Conservation (phyloP, 768 basidiomycete genomes). For the Lactarius vividus region DNA sequence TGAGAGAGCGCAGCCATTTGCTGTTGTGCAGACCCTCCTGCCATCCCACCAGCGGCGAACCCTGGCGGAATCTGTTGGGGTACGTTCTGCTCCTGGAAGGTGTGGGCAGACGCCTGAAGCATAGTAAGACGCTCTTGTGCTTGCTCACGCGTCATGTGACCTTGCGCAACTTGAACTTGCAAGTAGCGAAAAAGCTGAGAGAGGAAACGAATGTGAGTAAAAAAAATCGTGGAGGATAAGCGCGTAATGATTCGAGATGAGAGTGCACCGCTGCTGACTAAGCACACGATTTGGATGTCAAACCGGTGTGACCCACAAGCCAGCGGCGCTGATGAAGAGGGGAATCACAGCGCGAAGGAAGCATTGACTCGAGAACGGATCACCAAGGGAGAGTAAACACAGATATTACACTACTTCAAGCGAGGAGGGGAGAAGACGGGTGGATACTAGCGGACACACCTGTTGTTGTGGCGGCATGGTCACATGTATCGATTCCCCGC, state of each 20-base stretch:
- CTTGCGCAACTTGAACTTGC: conserved; percentile 12
- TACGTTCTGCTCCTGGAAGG: conserved; percentile 15
- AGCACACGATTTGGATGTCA: conserved; percentile 23
- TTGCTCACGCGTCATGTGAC: conserved; percentile 11
- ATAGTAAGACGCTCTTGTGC: conserved; percentile 11
- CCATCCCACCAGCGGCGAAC: conserved; percentile 1
- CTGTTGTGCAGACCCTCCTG: conserved; percentile 8
- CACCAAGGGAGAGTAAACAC: too few species aligned
- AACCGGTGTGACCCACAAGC: conserved; percentile 18
- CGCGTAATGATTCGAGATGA: neutral
- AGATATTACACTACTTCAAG: neutral
- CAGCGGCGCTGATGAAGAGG: conserved; percentile 16
- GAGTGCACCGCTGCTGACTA: conserved; percentile 17
- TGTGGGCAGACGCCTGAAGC: conserved; percentile 1
- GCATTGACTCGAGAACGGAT: neutral
- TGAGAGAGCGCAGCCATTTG: conserved; percentile 16
- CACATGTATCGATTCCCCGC: conserved; percentile 21
- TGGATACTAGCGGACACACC: conserved; percentile 14
- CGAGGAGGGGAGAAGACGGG: neutral
- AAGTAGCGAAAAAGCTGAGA: too few species aligned
- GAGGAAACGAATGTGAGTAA: conserved; percentile 7
- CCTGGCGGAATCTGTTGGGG: conserved; percentile 14
- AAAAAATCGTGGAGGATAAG: neutral
- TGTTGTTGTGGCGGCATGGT: conserved; percentile 8
- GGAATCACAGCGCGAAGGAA: neutral